A percentile compares a stretch with the other conserved stretches of the same genome.
Conservation (phyloP, 257 asterid species). For the Solanum chilense region DNA sequence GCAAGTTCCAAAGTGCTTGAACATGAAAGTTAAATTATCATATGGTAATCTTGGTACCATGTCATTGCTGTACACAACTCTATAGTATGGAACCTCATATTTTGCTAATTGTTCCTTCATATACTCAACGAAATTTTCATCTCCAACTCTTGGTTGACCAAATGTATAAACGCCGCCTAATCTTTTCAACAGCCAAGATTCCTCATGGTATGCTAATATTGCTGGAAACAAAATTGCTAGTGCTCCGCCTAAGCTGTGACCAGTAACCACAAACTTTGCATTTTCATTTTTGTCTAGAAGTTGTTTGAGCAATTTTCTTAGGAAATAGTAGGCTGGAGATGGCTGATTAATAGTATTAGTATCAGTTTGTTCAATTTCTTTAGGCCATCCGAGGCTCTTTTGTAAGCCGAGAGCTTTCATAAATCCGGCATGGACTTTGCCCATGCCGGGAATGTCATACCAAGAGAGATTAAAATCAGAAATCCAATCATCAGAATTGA, state of each 20-base stretch:
- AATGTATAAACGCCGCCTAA: slow-evolving; percentile 41
- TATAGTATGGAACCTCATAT: slow-evolving; percentile 24
- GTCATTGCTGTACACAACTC: slow-evolving; percentile 50
- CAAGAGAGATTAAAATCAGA: slow-evolving; percentile 39
- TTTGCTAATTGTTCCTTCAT: slow-evolving; percentile 20
- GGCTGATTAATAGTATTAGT: background rate
- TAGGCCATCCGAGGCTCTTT: slow-evolving; percentile 17
- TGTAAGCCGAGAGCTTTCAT: slow-evolving; percentile 50
- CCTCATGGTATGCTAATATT: slow-evolving; percentile 28
- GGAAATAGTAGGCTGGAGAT: slow-evolving; percentile 20
- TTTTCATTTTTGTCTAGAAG: background rate
- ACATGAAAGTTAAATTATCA: slow-evolving; percentile 24
- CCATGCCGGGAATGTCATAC: slow-evolving; percentile 24
- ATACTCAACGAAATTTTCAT: slow-evolving; percentile 23
- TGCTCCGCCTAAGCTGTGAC: slow-evolving; percentile 76
- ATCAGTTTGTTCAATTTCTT: background rate
- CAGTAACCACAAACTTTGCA: slow-evolving; percentile 31
- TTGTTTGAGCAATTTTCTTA: slow-evolving; percentile 16
- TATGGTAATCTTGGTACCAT: slow-evolving; percentile 52
- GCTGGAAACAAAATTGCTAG: slow-evolving; percentile 46
- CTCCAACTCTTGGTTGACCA: slow-evolving; percentile 74
- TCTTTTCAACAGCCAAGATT: slow-evolving; percentile 25
- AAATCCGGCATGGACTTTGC: slow-evolving; percentile 45
- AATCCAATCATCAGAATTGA: slow-evolving; percentile 29
- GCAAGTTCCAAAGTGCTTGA: slow-evolving; percentile 59